These are phyloP conservation scores for Pseudoperonospora humuli DNA, from an alignment of 352 stramenopile species.

Conservation along the genomic window DNA sequence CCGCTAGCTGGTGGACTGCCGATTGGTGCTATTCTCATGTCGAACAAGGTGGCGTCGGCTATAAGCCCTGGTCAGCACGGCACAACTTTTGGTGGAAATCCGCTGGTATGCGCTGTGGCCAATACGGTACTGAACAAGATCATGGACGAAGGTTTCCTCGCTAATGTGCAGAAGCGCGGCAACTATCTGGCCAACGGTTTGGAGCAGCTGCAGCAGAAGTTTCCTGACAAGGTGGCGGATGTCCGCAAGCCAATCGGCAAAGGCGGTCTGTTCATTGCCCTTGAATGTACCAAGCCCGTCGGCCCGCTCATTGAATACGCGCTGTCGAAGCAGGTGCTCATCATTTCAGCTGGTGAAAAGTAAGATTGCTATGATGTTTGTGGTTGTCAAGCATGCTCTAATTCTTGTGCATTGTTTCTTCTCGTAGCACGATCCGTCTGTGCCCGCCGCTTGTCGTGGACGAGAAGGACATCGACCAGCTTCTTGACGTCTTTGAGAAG, in stretches of 20 bases:
- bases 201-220: constrained; percentile 60
- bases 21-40: constrained; percentile 93
- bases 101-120: constrained; percentile 90
- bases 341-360: constrained; percentile 82
- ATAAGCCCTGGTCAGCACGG: constrained; percentile 92
- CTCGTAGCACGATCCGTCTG: constrained; percentile 60
- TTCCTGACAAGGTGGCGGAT: constrained; percentile 62
- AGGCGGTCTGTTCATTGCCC: constrained; percentile 67
- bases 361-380: constrained; percentile 17
- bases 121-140: constrained; percentile 76
- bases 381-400: too few species aligned
- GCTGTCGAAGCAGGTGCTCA: constrained; percentile 65
- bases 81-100: constrained; percentile 96
- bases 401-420: constrained; percentile 1
- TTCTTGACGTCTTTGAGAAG: constrained; percentile 63
- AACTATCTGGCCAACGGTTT: constrained; percentile 49
- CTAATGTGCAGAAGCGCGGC: constrained; percentile 62
- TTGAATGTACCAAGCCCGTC: constrained; percentile 66
- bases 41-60: constrained; percentile 83
- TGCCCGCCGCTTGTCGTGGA: constrained; percentile 77
- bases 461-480: constrained; percentile 69
- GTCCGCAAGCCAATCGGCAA: constrained; percentile 57
- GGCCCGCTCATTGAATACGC: constrained; percentile 59
- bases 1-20: constrained; percentile 93
- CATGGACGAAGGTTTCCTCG: constrained; percentile 53